phyloP scores from a whole-genome alignment of 768 basidiomycete genomes.

The Steccherinum ochraceum region DNA sequence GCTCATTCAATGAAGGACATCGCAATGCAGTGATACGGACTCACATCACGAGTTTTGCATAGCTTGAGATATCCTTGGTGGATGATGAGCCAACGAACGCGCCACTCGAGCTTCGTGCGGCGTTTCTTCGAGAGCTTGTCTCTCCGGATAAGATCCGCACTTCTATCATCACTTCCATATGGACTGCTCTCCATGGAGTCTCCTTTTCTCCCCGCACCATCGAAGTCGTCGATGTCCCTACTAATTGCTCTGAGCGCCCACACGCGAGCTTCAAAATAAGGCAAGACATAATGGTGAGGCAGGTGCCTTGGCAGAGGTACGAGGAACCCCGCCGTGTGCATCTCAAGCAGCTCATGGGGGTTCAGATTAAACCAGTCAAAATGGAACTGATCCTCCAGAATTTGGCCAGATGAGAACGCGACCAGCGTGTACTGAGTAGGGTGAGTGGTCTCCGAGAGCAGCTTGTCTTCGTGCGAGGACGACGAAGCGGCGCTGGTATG shows the following conservation, averaged over 20 bases:
- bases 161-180: slow-evolving; percentile 3
- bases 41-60: slow-evolving; percentile 46
- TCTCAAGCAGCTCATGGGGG: slow-evolving; percentile 63
- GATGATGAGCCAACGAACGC: slow-evolving; percentile 56
- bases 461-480: slow-evolving; percentile 7
- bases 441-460: not conserved
- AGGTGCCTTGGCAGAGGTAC: slow-evolving; percentile 36
- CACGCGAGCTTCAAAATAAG: slow-evolving; percentile 54
- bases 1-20: not conserved
- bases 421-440: slow-evolving; percentile 41
- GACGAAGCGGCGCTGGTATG: slow-evolving; percentile 10
- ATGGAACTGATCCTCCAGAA: slow-evolving; percentile 60
- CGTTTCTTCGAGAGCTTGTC: slow-evolving; percentile 9
- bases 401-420: slow-evolving; percentile 62
- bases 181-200: slow-evolving; percentile 3
- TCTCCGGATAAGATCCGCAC: not conserved
- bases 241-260: slow-evolving; percentile 43
- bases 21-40: slow-evolving; percentile 14
- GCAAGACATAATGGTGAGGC: slow-evolving; percentile 41
- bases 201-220: not conserved
- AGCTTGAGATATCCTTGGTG: slow-evolving; percentile 48
- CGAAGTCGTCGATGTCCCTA: slow-evolving; percentile 17
- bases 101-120: slow-evolving; percentile 49
- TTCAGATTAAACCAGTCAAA: slow-evolving; percentile 53
- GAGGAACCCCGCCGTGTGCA: slow-evolving; percentile 40